A percentile compares a stretch with the other conserved stretches of the same genome.
phyloP scores from a whole-genome alignment of 148 eudicot species.

The Chenopodium quinoa region DNA sequence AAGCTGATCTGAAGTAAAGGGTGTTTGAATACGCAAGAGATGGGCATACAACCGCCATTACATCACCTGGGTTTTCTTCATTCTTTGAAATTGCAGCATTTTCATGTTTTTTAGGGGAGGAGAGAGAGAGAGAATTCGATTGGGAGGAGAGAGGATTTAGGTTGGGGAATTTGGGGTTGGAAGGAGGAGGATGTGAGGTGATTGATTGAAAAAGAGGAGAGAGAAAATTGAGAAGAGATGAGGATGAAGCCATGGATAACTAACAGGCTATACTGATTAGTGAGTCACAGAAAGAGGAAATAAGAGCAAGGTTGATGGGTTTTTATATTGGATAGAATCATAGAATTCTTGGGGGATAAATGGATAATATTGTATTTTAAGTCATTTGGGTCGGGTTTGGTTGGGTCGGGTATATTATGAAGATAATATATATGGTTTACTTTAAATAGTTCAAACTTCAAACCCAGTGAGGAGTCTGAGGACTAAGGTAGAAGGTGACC shows the following conservation, averaged over 20 bases:
- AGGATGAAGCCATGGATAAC: conserved; percentile 47
- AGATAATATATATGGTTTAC: no score
- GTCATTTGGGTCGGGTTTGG: no score
- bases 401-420: no score
- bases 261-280: background rate
- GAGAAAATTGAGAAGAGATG: conserved; percentile 53
- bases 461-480: no score
- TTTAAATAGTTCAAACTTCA: no score
- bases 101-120: conserved; percentile 5
- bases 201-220: conserved; percentile 51
- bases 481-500: no score
- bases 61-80: conserved; percentile 29
- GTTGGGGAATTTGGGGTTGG: conserved; percentile 25
- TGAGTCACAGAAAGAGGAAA: background rate
- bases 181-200: conserved; percentile 16
- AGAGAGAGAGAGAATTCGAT: conserved; percentile 9
- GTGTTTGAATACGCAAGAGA: conserved; percentile 57
- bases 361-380: background rate
- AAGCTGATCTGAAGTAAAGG: conserved; percentile 51
- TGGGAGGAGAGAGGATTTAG: conserved; percentile 21
- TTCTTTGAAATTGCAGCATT: background rate
- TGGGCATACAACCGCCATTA: conserved; percentile 61
- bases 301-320: background rate
- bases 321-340: conserved; percentile 24
- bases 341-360: background rate